These are phyloP conservation scores for Pistacia atlantica DNA, from an alignment of 345 rosid genomes.

Conservation along the genomic window DNA sequence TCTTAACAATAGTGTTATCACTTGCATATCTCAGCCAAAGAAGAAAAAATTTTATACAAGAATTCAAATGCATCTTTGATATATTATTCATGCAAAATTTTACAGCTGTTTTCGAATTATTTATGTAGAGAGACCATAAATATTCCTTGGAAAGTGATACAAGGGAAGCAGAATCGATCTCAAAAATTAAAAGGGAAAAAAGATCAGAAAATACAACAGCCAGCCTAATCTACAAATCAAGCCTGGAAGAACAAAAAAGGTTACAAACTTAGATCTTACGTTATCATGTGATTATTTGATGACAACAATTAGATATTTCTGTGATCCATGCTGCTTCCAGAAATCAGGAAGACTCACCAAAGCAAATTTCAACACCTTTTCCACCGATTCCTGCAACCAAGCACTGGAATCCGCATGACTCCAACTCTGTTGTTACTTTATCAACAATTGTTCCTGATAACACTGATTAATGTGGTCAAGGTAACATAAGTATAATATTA, in stretches of 20 bases:
- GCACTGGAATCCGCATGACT: conserved; percentile 82
- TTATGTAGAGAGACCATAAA: background rate
- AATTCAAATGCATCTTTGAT: too few relatives aligned
- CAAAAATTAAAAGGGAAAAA: background rate
- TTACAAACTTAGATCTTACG: conserved; percentile 3
- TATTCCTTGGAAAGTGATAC: background rate
- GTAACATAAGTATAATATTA: conserved; percentile 5
- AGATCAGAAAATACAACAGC: conserved; percentile 1
- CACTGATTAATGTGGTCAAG: conserved; percentile 53
- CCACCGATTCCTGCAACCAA: conserved; percentile 79
- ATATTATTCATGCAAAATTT: background rate
- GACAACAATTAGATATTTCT: background rate
- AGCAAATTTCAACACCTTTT: conserved; percentile 66
- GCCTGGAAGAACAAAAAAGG: background rate
- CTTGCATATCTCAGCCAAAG: too few relatives aligned
- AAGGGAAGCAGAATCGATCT: background rate
- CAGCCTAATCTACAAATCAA: conserved; percentile 14
- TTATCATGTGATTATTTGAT: background rate
- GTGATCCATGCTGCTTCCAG: background rate
- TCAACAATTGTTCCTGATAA: conserved; percentile 56
- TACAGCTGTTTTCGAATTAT: background rate
- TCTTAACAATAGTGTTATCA: too few relatives aligned
- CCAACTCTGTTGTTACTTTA: conserved; percentile 67
- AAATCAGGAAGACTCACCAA: conserved; percentile 37
- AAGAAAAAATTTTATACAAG: too few relatives aligned